Conservation (phyloP, 176 grass and related monocot genomes). For the Oryza officinalis region DNA sequence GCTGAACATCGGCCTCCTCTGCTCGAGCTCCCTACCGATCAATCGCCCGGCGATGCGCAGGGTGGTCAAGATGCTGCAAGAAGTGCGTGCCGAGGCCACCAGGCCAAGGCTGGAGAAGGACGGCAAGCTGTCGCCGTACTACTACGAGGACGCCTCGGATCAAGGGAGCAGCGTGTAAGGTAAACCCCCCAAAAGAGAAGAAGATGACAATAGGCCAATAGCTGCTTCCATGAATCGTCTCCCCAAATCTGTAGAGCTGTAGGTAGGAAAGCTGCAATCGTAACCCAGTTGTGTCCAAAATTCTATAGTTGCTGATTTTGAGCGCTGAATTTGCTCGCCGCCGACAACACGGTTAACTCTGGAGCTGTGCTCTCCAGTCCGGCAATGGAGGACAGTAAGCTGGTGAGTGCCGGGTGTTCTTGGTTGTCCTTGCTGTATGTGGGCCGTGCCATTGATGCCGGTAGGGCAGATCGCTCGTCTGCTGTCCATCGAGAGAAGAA, state of each 20-base stretch:
- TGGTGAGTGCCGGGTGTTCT: conserved; percentile 22
- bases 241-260: neutral
- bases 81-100: conserved; percentile 40
- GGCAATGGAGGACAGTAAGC: conserved; percentile 13
- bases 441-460: conserved; percentile 27
- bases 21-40: conserved; percentile 81
- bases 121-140: conserved; percentile 71
- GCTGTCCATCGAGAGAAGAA: neutral
- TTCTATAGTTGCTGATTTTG: neutral
- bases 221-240: neutral
- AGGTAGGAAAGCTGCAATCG: conserved; percentile 4
- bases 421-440: conserved; percentile 29
- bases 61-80: conserved; percentile 91
- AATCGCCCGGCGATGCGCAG: conserved; percentile 78
- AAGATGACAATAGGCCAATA: neutral
- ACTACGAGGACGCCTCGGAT: conserved; percentile 54
- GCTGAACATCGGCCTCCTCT: conserved; percentile 69
- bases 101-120: conserved; percentile 40
- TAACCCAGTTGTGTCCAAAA: neutral
- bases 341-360: too few species aligned
- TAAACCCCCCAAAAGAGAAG: neutral
- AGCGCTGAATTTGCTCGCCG: neutral
- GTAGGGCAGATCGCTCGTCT: conserved; percentile 1
- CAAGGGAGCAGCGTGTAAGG: conserved; percentile 52
- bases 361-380: conserved; percentile 5